These are phyloP conservation scores for Mycena sp. DNA, from an alignment of 1,284 basidiomycete genomes.

Conservation along the genomic window DNA sequence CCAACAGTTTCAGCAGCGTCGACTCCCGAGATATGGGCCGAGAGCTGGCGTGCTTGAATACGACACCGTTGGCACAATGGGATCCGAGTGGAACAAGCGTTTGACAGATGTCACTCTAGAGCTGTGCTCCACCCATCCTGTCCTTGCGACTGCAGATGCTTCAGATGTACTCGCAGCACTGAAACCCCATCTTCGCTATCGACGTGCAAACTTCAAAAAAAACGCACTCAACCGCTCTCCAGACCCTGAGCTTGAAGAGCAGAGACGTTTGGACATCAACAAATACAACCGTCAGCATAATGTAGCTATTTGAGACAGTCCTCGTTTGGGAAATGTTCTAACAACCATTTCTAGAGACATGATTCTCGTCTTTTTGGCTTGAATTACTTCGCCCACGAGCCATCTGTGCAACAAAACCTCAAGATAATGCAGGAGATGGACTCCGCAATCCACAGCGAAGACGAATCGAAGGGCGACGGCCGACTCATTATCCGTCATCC, in stretches of 20 bases:
- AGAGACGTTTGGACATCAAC: not conserved
- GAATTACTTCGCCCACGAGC: not conserved
- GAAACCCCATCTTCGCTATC: not conserved
- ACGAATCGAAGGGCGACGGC: not conserved
- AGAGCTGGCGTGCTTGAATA: not conserved
- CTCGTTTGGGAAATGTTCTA: not conserved
- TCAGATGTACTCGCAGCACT: not conserved
- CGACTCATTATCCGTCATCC: not conserved
- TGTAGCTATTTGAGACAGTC: not conserved
- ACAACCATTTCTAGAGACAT: not conserved
- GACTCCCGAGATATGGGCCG: not conserved
- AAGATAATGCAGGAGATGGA: not conserved
- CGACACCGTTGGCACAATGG: not conserved
- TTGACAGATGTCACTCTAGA: not conserved
- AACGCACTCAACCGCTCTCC: not conserved
- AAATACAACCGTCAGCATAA: not conserved
- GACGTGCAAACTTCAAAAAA: not conserved
- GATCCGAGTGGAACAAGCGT: constrained; percentile 1
- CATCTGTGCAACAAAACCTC: constrained; percentile 1
- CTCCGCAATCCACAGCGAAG: constrained; percentile 4
- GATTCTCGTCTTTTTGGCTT: not conserved
- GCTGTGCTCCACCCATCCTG: not conserved
- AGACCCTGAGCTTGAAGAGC: not conserved
- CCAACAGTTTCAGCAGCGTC: not conserved
- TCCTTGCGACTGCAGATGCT: not conserved